These are phyloP conservation scores for Serendipita vermifera DNA, from an alignment of 768 basidiomycete genomes.

Conservation along the genomic window DNA sequence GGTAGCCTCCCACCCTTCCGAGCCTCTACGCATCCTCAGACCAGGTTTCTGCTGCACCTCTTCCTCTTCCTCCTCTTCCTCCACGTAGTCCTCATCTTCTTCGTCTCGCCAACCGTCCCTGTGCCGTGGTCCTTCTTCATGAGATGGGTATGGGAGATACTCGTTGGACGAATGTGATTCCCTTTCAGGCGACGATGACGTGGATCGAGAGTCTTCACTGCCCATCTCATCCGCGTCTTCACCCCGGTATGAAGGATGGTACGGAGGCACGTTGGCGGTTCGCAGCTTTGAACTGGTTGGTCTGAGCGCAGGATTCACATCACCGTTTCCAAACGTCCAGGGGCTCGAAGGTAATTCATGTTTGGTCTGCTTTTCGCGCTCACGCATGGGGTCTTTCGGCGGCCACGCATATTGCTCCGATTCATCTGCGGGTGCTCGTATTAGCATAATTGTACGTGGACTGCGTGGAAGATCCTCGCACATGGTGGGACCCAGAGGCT, in stretches of 20 bases:
- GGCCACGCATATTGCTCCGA: conserved; percentile 48
- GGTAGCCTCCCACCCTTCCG: conserved; percentile 62
- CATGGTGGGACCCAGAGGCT: too few species aligned
- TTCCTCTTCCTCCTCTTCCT: too few species aligned
- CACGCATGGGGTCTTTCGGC: conserved; percentile 45
- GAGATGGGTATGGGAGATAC: conserved; percentile 8
- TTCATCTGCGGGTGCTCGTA: conserved; percentile 22
- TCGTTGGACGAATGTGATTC: conserved; percentile 16
- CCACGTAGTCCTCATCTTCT: conserved; percentile 4
- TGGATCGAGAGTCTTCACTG: conserved; percentile 20
- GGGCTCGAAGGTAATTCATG: conserved; percentile 49
- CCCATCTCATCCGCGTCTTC: conserved; percentile 16
- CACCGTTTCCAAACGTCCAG: conserved; percentile 74
- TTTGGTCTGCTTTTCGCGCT: conserved; percentile 15
- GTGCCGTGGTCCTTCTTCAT: conserved; percentile 15
- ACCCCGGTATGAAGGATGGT: conserved; percentile 56
- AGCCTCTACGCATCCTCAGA: conserved; percentile 45
- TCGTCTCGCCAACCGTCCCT: background rate
- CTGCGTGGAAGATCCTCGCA: too few species aligned
- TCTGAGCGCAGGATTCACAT: conserved; percentile 60
- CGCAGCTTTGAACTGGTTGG: conserved; percentile 37
- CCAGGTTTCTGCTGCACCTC: conserved; percentile 4
- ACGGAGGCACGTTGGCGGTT: conserved; percentile 51
- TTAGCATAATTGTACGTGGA: too few species aligned
- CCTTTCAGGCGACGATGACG: conserved; percentile 15